Evolutionary conservation across 108 stramenopile genomes (phyloP), one percentile per base, ranked within the genome.

Genomic region (Nannochloropsis gaditana): DNA sequence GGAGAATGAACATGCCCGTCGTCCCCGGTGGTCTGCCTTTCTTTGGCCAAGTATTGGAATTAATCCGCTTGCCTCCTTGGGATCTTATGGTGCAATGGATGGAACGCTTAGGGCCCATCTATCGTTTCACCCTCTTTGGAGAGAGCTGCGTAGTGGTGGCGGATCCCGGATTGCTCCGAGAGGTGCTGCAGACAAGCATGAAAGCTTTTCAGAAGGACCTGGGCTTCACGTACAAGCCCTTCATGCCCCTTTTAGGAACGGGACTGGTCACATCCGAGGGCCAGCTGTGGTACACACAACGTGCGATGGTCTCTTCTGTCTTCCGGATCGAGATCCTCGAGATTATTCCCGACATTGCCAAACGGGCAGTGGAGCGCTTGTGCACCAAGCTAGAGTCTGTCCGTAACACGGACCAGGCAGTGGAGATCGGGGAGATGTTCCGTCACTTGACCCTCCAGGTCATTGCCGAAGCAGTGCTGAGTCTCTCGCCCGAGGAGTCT

Each of bases 341-440:
- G 19, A 86, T 84, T 15, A 89, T 91, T 5, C 91, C 91, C 21
- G 86, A 83, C 43, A 89, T 90, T 86, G 83, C 91, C 17, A 47
- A 88, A 44, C 45, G 80, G 44, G 90, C 90, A 8, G 87, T 84
- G 10, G 79, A 73, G 31, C 85, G 91, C 10, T 83, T 91, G 10
- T 80, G 80, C 9, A 80, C 21, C 21, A 90, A 88, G 86, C 89
- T 91, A 11, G 88, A 91, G 21, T 45, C 44, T 19, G 85, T 42
- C 21, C 83, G 44, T 31, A 41, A 82, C 83, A 44, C 44, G n/a
- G 84, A 84, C 1, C 10, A 4, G 31, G 19, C 90, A 2, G 41
- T 90, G 8, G 91, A 91, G 87, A 91, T 91, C 43, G 89, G 89
- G 31, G 91, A 91, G 50, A 89, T 91, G 80, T 84, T 91, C 84